Conservation (phyloP, 306 rosid species). For the Inga leiocalycina region DNA sequence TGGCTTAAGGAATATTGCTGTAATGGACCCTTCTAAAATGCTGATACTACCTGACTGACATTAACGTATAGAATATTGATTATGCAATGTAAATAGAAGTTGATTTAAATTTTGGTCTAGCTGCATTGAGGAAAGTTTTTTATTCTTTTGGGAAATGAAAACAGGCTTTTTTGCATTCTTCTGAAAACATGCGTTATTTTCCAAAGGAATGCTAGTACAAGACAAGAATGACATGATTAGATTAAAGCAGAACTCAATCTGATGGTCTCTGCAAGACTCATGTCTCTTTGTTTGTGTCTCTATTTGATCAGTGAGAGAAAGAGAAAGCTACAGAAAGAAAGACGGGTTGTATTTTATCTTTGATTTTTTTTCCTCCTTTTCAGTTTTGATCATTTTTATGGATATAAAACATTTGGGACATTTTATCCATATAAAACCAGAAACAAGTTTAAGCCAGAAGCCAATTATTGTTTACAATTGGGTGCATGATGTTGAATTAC, state of each 20-base stretch:
- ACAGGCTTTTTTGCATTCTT: neutral
- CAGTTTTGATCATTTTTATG: neutral
- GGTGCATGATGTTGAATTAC: conserved; percentile 21
- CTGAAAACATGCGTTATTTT: neutral
- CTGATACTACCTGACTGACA: neutral
- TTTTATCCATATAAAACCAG: neutral
- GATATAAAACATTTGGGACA: neutral
- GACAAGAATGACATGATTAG: conserved; percentile 3
- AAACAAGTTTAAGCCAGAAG: conserved; percentile 1
- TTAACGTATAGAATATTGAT: conserved; percentile 1
- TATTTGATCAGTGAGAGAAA: neutral
- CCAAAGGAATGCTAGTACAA: neutral
- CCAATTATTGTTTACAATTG: conserved; percentile 8
- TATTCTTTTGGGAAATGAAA: neutral
- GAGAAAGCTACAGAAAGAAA: conserved; percentile 21
- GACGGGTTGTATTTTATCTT: neutral
- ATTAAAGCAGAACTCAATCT: neutral
- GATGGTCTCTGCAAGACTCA: neutral
- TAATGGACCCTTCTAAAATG: neutral
- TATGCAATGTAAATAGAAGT: neutral
- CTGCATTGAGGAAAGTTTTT: neutral
- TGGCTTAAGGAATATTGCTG: conserved; percentile 3
- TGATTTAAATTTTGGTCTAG: neutral
- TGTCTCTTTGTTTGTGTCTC: neutral
- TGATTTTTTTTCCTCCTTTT: neutral